Base-by-base conservation (phyloP, 176 grass and related monocot genomes). In the Elymus sibiricus region DNA sequence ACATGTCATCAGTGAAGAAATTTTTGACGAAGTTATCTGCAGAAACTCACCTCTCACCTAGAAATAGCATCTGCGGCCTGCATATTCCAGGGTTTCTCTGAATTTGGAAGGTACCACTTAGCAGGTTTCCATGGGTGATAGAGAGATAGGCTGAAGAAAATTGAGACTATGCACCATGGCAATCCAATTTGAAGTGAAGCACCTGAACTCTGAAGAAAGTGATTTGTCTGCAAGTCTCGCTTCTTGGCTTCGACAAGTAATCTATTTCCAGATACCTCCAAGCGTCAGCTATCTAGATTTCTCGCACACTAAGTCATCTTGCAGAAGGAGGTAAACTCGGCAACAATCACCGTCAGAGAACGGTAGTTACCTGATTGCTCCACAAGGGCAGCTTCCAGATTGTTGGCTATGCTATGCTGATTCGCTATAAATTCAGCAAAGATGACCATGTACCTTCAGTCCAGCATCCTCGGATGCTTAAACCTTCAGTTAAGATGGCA, bases 361-460 rank as follows among this genome's bases (percentile, higher is more conserved):
- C 11, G 44, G 22, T 83, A 58, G 84, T 26, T 86, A 26, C 27
- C 31, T 43, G 31, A 12, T 64, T 14, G 22, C 59, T 81, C 77
- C 72, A 70, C n/a, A 62, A 69, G 81, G 67, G 27, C 22, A 82
- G 61, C 21, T 81, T 38, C 14, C 69, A 69, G 38, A 77, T 63
- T 70, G 66, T 31, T 80, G 35, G 19, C 22, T 14, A 6, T 22
- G 35, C n/a, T 53, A 53, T 15, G 49, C 49, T 7, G 16, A 53
- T 53, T 5, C 1, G 49, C 15, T 68, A 84, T 84, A 91, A 90
- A 63, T 81, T 24, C 22, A 53, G 66, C 32, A 76, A 44, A 39
- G n/a, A 58, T 16, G 31, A 68, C 10, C 28, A 22, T 35, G 44
- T 7, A 22, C n/a, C 70, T 62, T 73, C 46, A 75, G 67, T 49